Percentiles rank a stretch among this genome's conserved stretches.
Conservation (phyloP, 2,329 filamentous ascomycete species). For the Claviceps pusilla region DNA sequence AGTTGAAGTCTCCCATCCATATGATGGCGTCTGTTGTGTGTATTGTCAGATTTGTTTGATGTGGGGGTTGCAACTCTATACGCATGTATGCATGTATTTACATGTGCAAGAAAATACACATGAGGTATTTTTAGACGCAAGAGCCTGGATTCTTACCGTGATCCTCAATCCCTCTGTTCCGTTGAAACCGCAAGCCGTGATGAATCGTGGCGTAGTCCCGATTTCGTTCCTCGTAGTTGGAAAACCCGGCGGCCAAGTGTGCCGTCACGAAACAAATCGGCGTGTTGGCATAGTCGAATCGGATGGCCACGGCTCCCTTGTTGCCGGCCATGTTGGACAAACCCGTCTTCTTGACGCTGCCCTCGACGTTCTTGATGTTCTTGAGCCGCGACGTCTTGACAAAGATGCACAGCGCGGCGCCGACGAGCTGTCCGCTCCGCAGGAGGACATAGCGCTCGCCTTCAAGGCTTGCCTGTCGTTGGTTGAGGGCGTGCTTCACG, state of each 20-base stretch:
- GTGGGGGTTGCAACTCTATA: not conserved
- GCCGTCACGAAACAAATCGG: conserved; percentile 91
- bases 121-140: too few relatives aligned
- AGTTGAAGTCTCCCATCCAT: conserved; percentile 98
- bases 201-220: conserved; percentile 83
- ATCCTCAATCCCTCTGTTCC: conserved; percentile 79
- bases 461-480: conserved; percentile 46
- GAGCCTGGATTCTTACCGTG: conserved; percentile 41
- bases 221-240: conserved; percentile 93
- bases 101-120: too few relatives aligned
- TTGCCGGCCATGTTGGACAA: conserved; percentile 96
- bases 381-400: conserved; percentile 63
- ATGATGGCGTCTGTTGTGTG: conserved; percentile 49
- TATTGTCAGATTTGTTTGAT: not conserved
- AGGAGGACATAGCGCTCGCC: conserved; percentile 76
- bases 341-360: conserved; percentile 83
- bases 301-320: conserved; percentile 92
- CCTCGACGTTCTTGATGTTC: conserved; percentile 92
- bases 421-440: conserved; percentile 84
- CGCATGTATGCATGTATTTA: too few relatives aligned
- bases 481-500: conserved; percentile 64
- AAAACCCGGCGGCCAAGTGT: conserved; percentile 87
- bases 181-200: conserved; percentile 75
- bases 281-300: conserved; percentile 86
- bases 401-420: conserved; percentile 82